Evolutionary conservation across 2,329 filamentous ascomycete genomes (phyloP).

Genomic region (Pseudogymnoascus destructans): DNA sequence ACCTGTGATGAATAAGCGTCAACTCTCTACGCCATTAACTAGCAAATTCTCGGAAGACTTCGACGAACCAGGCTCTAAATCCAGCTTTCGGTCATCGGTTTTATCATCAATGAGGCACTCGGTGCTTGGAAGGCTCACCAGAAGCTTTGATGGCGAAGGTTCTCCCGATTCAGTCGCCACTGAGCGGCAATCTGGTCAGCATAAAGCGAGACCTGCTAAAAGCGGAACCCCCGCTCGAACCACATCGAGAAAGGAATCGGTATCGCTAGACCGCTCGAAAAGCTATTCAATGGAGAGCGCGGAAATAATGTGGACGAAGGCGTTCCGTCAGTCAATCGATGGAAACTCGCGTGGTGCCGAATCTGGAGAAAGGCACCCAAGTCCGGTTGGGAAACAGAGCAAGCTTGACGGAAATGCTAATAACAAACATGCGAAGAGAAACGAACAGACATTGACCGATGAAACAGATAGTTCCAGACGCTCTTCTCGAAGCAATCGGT

Average conservation of each 20-base stretch:
- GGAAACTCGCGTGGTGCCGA: background rate
- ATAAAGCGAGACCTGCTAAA: background rate
- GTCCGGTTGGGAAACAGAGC: background rate
- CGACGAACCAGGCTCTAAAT: background rate
- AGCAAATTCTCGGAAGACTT: background rate
- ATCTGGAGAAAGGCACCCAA: background rate
- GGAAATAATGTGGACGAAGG: background rate
- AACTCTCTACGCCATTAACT: background rate
- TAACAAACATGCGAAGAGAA: background rate
- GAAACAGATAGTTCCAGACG: background rate
- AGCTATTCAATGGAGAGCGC: background rate
- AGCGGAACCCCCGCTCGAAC: background rate
- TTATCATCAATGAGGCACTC: background rate
- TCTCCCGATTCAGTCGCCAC: background rate
- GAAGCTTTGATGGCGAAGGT: background rate
- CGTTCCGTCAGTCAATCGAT: background rate
- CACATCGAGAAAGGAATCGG: background rate
- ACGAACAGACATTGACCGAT: background rate
- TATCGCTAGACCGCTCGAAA: background rate
- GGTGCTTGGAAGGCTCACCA: background rate
- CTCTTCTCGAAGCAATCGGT: background rate
- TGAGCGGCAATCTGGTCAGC: background rate
- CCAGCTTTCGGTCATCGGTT: background rate
- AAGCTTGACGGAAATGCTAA: background rate
- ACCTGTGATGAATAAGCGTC: background rate